Base-by-base conservation (phyloP, 768 basidiomycete species). In the Tricholoma saponaceum region DNA sequence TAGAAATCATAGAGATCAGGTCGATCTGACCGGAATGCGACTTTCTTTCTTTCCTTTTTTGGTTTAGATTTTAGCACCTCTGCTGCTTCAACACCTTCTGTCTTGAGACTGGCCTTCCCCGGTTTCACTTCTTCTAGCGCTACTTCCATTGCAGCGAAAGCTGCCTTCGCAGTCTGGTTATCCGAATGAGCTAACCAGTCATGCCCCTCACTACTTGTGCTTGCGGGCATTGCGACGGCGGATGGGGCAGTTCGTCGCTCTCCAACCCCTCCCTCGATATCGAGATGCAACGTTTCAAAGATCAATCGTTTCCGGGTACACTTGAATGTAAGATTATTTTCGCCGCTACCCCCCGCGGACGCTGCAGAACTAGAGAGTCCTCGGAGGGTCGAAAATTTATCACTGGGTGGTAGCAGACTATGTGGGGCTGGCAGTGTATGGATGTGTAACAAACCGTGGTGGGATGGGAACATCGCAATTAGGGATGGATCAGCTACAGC, bases 251-350 rank as follows among this genome's bases (percentile, higher is more conserved):
- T 92, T 60, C 87, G 81, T 51, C 91, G 78, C 68, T 90, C 90
- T 12, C 82, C 78, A 25, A 92, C 83, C 14, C 93, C 90, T n/a
- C 93, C 89, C 69, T 95, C 90, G 35, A 91, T 76, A 68, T 90
- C 87, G 23, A 96, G 76, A 71, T 96, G 93, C 58, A 98, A 75
- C 23, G 94, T 98, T 75, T 98, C 96, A 63, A 98, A 83, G 20
- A 95, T 75, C 56, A 98, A 79, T 51, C 93, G 77, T 68, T 90
- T 93, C 64, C 95, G 79, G 65, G 87, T 97, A 66, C 92, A 90
- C 69, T 87, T 90, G 80, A 98, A 99, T 12, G 90, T 94, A 7
- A 99, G 79, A 65, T 98, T 98, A 72, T 98, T 98, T 70, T 98
- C 95, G 7, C 95, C 90, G n/a, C 85, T 84, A 0, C 86, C 87